Evolutionary conservation across 2,329 filamentous ascomycete genomes (phyloP), one percentile per base, ranked within the genome.

Genomic region (Pseudonectria buxi): DNA sequence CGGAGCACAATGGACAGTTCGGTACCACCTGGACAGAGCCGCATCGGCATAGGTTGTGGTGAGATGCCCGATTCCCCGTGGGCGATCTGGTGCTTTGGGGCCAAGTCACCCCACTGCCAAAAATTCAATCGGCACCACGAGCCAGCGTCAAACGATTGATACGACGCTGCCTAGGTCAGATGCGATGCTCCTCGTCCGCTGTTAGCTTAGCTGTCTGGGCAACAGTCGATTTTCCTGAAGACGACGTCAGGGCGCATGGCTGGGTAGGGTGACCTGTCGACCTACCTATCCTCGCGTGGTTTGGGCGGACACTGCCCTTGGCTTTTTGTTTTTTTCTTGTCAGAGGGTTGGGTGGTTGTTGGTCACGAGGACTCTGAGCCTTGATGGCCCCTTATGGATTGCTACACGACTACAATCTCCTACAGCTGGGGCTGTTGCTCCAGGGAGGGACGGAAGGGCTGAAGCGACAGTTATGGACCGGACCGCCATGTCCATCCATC

Each of bases 91-190:
- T 37, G 44, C 47, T 32, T 39, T 32, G 36, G 28, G 37, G 35
- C 35, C 47, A 46, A 37, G 44, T 53, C 50, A 53, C 50, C 50
- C 50, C 50, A 53, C 50, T 33, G 41, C 50, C 51, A 43, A 53
- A 49, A 50, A 48, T 53, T 51, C 42, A 22, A 22, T 39, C 47
- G 44, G 44, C 40, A 49, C 47, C 50, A 53, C 50, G 47, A 53
- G 50, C 49, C 46, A 45, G 45, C 32, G 37, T 49, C 50, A 48
- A 51, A 41, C 37, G 39, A 50, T 22, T 22, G 9, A 22, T 22
- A 22, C 18, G 18, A 22, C 18, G 18, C 18, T 22, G 18, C 41
- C 35, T 32, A 10, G 43, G 44, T 53, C 46, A 46, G 50, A 48
- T 47, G n/a, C 30, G 24, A 13, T 26, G 11, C 22, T 26, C 12